Percentiles rank a stretch among this genome's conserved stretches.
These are phyloP conservation scores for Skeletonema potamos DNA, from an alignment of 108 stramenopile species.

Conservation along the genomic window DNA sequence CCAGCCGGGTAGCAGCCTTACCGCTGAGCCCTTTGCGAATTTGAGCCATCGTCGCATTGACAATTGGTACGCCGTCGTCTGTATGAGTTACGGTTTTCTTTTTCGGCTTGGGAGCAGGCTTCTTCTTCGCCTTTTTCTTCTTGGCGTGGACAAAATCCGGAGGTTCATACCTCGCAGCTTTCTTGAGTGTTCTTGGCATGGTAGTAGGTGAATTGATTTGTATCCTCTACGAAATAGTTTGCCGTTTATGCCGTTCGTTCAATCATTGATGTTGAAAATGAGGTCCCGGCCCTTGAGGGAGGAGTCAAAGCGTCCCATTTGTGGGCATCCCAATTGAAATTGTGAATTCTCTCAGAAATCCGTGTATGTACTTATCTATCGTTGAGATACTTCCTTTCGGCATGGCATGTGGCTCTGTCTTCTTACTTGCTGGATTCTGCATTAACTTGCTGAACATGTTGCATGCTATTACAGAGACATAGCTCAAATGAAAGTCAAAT, in stretches of 20 bases:
- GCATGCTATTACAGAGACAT: no score
- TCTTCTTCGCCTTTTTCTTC: slow-evolving; percentile 2
- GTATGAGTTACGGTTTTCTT: slow-evolving; percentile 27
- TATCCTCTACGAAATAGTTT: background rate
- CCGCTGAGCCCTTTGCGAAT: slow-evolving; percentile 23
- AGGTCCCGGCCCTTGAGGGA: no score
- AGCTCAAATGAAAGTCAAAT: no score
- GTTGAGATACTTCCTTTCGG: no score
- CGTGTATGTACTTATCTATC: no score
- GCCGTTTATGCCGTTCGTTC: background rate
- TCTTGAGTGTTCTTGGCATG: background rate
- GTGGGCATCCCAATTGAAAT: no score
- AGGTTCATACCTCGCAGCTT: background rate
- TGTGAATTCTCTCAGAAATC: no score
- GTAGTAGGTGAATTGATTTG: background rate
- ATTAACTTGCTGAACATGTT: no score
- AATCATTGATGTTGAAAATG: no score
- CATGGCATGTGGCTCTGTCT: no score
- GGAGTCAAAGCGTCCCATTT: no score
- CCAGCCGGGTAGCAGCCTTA: slow-evolving; percentile 8
- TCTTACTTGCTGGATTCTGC: no score
- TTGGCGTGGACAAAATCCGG: slow-evolving; percentile 5
- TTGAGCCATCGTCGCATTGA: slow-evolving; percentile 37
- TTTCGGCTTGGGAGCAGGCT: background rate
- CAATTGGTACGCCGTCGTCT: slow-evolving; percentile 40